A percentile compares a stretch with the other conserved stretches of the same genome.
Evolutionary conservation across 495 filamentous ascomycete species (phyloP).

Genomic region (Talaromyces wortmannii): DNA sequence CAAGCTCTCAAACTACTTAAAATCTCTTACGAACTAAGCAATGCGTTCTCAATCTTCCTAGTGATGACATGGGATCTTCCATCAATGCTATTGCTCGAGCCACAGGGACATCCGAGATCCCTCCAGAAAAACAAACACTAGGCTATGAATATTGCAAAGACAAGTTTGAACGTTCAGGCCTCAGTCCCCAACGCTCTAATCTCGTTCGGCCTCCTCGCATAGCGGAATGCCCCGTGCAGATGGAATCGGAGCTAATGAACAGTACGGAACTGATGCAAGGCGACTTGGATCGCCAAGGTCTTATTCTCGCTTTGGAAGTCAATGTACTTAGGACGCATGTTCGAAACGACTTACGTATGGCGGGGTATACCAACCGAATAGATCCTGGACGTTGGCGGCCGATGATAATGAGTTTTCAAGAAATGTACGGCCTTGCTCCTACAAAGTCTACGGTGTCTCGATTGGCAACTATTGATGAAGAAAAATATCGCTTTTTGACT

Average conservation of each 20-base stretch:
- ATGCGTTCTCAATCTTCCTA: slow-evolving; percentile 37
- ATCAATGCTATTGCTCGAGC: slow-evolving; percentile 33
- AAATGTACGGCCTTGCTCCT: not conserved
- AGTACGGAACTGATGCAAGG: slow-evolving; percentile 24
- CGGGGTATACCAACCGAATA: not conserved
- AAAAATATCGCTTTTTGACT: no score
- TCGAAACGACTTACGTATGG: not conserved
- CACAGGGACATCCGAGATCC: slow-evolving; percentile 23
- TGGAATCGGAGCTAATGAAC: slow-evolving; percentile 28
- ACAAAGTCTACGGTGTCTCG: not conserved
- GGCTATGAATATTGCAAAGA: slow-evolving; percentile 32
- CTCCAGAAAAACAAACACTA: slow-evolving; percentile 13
- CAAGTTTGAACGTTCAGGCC: slow-evolving; percentile 26
- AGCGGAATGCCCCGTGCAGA: slow-evolving; percentile 1
- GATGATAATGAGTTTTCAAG: slow-evolving; percentile 4
- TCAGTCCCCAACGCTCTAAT: slow-evolving; percentile 21
- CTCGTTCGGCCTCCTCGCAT: not conserved
- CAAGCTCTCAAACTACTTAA: slow-evolving; percentile 28
- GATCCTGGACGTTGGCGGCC: not conserved
- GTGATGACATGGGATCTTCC: slow-evolving; percentile 24
- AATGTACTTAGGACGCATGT: slow-evolving; percentile 20
- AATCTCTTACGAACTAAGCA: slow-evolving; percentile 35
- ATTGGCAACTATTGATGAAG: no score
- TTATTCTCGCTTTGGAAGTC: slow-evolving; percentile 20
- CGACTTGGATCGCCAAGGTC: slow-evolving; percentile 11